phyloP scores from a whole-genome alignment of 768 basidiomycete species.

The Hygrocybe coccinea region DNA sequence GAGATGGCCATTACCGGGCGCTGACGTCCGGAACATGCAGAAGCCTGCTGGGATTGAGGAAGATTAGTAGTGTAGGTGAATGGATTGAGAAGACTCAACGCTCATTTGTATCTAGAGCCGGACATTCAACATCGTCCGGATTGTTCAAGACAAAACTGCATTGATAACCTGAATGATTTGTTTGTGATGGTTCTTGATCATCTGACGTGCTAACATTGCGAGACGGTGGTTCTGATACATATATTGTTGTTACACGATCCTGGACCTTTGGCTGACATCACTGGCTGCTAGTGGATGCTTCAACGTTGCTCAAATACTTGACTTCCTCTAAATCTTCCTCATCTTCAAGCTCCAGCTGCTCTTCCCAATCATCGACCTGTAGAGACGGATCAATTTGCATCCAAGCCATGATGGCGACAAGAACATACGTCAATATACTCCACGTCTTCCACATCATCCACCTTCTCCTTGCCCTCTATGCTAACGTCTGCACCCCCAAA shows the following conservation, averaged over 20 bases:
- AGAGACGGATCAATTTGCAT: no score
- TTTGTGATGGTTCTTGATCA: background rate
- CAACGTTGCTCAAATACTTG: background rate
- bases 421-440: background rate
- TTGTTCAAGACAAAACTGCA: constrained; percentile 7
- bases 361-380: background rate
- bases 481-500: background rate
- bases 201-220: background rate
- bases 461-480: background rate
- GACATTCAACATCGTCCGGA: constrained; percentile 54
- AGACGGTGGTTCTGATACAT: no score
- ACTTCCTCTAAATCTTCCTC: background rate
- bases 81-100: constrained; percentile 50
- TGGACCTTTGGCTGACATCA: no score
- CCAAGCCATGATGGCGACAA: background rate
- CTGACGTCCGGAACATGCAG: constrained; percentile 43
- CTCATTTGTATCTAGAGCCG: constrained; percentile 31
- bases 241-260: no score
- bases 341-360: background rate
- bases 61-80: constrained; percentile 1
- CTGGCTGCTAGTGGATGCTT: background rate
- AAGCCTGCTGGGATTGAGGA: constrained; percentile 58
- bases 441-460: background rate
- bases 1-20: constrained; percentile 91
- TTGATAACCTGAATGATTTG: background rate